Percentiles rank a stretch among this genome's conserved stretches.
phyloP scores from a whole-genome alignment of 805 yeast genomes.

The Teunomyces gatunensis region DNA sequence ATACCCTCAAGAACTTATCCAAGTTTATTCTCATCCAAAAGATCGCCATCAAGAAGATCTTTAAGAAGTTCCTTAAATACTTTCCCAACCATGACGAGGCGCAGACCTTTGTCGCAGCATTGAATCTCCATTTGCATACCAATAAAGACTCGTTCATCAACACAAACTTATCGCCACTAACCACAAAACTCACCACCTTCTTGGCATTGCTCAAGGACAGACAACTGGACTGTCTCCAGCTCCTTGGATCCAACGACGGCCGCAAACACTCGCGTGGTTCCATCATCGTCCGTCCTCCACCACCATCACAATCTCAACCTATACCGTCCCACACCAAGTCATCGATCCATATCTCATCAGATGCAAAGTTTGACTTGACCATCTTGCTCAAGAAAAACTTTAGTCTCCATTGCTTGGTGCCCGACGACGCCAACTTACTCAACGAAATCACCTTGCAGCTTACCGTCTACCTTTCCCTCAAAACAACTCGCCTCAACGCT shows the following conservation, averaged over 20 bases:
- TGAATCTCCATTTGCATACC: constrained; percentile 34
- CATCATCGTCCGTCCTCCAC: background rate
- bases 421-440: constrained; percentile 31
- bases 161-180: constrained; percentile 57
- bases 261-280: constrained; percentile 1
- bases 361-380: constrained; percentile 30
- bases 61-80: constrained; percentile 64
- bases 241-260: background rate
- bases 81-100: constrained; percentile 21
- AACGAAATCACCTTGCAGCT: constrained; percentile 35
- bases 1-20: constrained; percentile 60
- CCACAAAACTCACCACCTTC: constrained; percentile 58
- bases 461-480: constrained; percentile 32
- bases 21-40: constrained; percentile 71
- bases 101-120: constrained; percentile 21
- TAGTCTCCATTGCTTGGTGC: constrained; percentile 27
- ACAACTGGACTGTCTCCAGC: constrained; percentile 5
- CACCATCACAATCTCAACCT: background rate
- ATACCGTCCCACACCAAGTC: background rate
- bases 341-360: constrained; percentile 5
- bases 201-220: constrained; percentile 9
- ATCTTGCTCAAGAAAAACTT: constrained; percentile 38
- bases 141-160: constrained; percentile 58
- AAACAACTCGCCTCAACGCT: constrained; percentile 12
- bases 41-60: constrained; percentile 67